Conservation (phyloP, 345 rosid genomes). For the Sonneratia caseolaris region DNA sequence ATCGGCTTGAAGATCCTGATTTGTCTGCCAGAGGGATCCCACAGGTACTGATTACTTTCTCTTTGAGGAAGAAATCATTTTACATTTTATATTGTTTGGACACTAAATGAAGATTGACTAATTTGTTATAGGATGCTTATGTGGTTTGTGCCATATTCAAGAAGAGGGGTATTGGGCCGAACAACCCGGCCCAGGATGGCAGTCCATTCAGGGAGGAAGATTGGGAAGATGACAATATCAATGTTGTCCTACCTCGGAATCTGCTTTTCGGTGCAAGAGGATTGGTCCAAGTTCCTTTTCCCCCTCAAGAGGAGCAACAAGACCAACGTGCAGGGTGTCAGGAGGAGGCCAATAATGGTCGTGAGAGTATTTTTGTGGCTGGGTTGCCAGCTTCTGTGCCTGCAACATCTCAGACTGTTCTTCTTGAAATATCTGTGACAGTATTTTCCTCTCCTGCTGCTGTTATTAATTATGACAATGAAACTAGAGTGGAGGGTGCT, state of each 20-base stretch:
- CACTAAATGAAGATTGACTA: not conserved
- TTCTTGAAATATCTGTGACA: not conserved
- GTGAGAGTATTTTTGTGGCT: not conserved
- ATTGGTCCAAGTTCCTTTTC: not conserved
- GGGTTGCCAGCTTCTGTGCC: not conserved
- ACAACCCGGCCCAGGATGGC: constrained; percentile 70
- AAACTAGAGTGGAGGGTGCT: not conserved
- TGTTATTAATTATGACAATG: not conserved
- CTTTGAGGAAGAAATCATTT: not conserved
- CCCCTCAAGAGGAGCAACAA: not conserved
- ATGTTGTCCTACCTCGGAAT: not conserved
- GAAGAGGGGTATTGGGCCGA: constrained; percentile 71
- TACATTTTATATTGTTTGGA: not conserved
- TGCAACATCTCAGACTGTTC: not conserved
- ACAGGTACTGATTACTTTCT: constrained; percentile 16
- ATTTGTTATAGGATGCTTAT: constrained; percentile 33
- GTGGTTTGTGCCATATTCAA: constrained; percentile 44
- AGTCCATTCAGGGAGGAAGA: constrained; percentile 70
- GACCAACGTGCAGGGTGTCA: not conserved
- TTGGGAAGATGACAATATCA: constrained; percentile 44
- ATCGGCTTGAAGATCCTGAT: constrained; percentile 39
- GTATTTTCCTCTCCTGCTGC: not conserved
- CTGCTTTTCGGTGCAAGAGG: not conserved
- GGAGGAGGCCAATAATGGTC: not conserved
- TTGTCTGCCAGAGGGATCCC: constrained; percentile 26